Conservation (phyloP, 2,329 filamentous ascomycete species). For the Paecilomyces niveus region DNA sequence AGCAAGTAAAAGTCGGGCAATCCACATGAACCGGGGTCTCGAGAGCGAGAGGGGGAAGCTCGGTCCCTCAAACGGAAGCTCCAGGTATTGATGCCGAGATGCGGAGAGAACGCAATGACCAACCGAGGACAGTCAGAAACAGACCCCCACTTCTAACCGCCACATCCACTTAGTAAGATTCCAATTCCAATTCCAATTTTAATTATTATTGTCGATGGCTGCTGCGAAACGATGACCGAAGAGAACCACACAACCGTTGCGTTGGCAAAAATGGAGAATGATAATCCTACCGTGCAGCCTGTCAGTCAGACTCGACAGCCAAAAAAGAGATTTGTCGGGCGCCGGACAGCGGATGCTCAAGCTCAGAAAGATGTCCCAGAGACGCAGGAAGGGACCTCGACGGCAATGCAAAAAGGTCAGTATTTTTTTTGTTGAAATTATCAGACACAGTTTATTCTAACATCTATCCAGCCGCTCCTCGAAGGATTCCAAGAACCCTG, state of each 20-base stretch:
- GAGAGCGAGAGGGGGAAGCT: not conserved
- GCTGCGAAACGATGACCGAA: not conserved
- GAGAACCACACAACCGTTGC: not conserved
- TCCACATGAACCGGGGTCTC: not conserved
- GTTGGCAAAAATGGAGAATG: slow-evolving; percentile 3
- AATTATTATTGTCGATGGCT: not conserved
- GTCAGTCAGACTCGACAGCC: slow-evolving; percentile 54
- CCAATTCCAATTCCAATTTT: not conserved
- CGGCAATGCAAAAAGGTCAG: slow-evolving; percentile 40
- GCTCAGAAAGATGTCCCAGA: slow-evolving; percentile 51
- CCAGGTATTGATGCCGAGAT: not conserved
- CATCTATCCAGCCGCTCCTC: slow-evolving; percentile 54
- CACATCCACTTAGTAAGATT: slow-evolving; percentile 1
- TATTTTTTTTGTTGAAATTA: slow-evolving; percentile 5
- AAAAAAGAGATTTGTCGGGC: slow-evolving; percentile 86
- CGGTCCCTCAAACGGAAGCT: not conserved
- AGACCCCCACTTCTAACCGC: not conserved
- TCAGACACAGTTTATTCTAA: slow-evolving; percentile 1
- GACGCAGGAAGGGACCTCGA: slow-evolving; percentile 56
- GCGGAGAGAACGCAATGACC: not conserved
- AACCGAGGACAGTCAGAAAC: not conserved
- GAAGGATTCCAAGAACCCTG: slow-evolving; percentile 68
- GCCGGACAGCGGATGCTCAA: slow-evolving; percentile 56
- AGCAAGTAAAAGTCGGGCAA: not conserved
- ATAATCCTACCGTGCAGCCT: slow-evolving; percentile 19